Evolutionary conservation across 805 yeast species (phyloP).

Genomic region (Lipomyces anomalus): DNA sequence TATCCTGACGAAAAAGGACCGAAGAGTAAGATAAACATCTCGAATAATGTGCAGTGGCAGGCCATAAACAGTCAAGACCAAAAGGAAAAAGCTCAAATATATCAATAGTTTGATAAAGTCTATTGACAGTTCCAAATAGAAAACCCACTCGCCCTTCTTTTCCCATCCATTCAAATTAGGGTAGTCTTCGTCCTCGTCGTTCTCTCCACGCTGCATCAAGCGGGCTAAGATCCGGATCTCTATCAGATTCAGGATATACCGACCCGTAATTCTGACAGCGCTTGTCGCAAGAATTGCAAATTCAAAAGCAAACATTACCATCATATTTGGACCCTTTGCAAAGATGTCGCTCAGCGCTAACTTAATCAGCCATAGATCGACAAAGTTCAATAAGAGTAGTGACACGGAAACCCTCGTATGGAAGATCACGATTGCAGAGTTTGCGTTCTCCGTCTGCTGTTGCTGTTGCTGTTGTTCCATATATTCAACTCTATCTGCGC

Average conservation of each 20-base stretch:
- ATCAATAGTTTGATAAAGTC: conserved; percentile 41
- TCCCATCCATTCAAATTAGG: too few species aligned
- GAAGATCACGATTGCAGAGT: conserved; percentile 35
- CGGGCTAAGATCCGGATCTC: conserved; percentile 48
- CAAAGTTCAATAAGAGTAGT: conserved; percentile 39
- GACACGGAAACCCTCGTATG: conserved; percentile 43
- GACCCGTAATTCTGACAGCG: conserved; percentile 42
- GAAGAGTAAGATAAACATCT: conserved; percentile 41
- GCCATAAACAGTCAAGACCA: conserved; percentile 42
- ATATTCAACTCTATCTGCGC: conserved; percentile 47
- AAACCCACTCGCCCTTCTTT: conserved; percentile 52
- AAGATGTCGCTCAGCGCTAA: conserved; percentile 40
- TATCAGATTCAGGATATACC: conserved; percentile 46
- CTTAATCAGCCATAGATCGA: conserved; percentile 51
- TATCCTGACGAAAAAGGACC: conserved; percentile 29
- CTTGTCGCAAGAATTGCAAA: conserved; percentile 60
- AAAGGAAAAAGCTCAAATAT: conserved; percentile 43
- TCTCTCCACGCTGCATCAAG: too few species aligned
- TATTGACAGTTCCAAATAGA: conserved; percentile 45
- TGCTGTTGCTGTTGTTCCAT: not conserved
- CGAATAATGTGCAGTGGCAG: conserved; percentile 47
- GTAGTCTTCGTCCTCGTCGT: conserved; percentile 51
- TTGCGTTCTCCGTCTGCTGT: conserved; percentile 32
- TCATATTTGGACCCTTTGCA: conserved; percentile 30
- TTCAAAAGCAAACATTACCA: conserved; percentile 72